Evolutionary conservation across 2,329 filamentous ascomycete genomes (phyloP).

Genomic region (Fusarium acutatum): DNA sequence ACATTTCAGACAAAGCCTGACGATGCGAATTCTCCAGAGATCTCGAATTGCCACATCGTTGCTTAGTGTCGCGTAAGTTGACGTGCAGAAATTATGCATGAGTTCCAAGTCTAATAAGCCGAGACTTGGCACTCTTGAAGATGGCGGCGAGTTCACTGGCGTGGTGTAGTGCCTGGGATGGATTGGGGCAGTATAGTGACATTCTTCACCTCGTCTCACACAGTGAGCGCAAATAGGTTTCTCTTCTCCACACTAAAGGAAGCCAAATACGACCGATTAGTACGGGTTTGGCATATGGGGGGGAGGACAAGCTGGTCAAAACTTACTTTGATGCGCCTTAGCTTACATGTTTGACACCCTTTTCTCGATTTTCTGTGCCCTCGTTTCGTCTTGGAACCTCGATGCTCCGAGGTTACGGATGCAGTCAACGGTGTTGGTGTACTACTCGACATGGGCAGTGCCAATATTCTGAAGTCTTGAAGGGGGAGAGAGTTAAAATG

Average conservation of each 20-base stretch:
- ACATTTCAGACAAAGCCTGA: not conserved
- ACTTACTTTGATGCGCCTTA: not conserved
- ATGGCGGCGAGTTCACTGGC: not conserved
- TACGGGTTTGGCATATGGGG: too few species aligned
- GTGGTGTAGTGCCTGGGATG: not conserved
- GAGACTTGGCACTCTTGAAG: not conserved
- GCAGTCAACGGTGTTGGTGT: not conserved
- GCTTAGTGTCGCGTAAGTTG: not conserved
- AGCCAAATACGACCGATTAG: too few species aligned
- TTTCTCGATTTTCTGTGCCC: not conserved
- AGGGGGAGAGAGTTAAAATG: not conserved
- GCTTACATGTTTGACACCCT: not conserved
- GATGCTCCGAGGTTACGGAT: not conserved
- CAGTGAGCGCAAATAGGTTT: not conserved
- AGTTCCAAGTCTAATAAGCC: not conserved
- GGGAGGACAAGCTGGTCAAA: accelerated
- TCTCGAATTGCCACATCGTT: not conserved
- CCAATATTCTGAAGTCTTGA: too few species aligned
- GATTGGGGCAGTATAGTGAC: accelerated
- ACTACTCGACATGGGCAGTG: not conserved
- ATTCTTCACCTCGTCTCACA: not conserved
- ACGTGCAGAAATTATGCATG: not conserved
- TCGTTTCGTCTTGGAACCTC: not conserved
- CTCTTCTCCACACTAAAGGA: not conserved
- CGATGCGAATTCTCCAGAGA: not conserved